Evolutionary conservation across 805 yeast genomes (phyloP), one percentile per base, ranked within the genome.

Genomic region (Sugiyamaella floridensis): DNA sequence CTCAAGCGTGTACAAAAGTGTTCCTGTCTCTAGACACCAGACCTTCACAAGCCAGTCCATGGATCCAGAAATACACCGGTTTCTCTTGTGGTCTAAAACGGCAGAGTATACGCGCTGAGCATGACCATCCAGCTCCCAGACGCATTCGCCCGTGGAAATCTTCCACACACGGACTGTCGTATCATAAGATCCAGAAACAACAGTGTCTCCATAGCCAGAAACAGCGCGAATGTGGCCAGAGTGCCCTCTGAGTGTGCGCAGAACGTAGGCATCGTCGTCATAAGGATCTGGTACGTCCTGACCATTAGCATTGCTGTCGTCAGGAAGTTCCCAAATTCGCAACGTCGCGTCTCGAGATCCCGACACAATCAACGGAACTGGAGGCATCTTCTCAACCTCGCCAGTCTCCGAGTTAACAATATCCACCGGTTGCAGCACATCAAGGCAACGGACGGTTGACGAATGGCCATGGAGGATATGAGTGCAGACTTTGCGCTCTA

Each of bases 81-180:
- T 80, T 52, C 92, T 76, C 55, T 80, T 76, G 57, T 79, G 78
- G 65, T 92, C 96, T 60, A 88, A 75, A 1, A 89, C 85, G 1
- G 95, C 88, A n/a, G 92, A 80, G 70, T 93, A 93, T 6, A 93
- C 93, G 57, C 86, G 79, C 60, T 89, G 93, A 8, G 82, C 79
- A 68, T 93, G 99, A 2, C 97, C 98, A 1, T 80, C 72, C 18
- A 92, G 75, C 10, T 85, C 81, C 68, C 81, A 83, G 49, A 79
- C 78, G 65, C 96, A 89, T 50, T 76, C 76, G 47, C 86, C 87
- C 5, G 85, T 81, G 32, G 80, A 76, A 56, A 90, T 74, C 61
- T 88, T 93, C 99, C 99, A 92, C 1, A 92, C 96, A 55, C 97
- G 78, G 5, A 90, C 87, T 1, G 87, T 86, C 49, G 85, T 78